These are phyloP conservation scores for Talaromyces sp. DNA, from an alignment of 2,329 filamentous ascomycete species.

Conservation along the genomic window DNA sequence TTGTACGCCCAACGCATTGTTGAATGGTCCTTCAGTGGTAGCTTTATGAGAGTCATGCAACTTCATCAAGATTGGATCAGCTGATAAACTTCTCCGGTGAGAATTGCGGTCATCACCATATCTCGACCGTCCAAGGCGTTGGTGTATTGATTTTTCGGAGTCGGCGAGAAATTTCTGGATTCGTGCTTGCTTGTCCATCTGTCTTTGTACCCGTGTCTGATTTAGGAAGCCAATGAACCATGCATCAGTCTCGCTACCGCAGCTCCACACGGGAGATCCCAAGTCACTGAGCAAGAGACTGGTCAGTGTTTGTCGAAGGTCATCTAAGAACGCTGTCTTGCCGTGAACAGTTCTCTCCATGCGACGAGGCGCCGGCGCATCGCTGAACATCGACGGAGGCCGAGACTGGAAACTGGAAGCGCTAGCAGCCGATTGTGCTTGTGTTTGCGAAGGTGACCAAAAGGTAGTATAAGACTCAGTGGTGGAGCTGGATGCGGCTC, in stretches of 20 bases:
- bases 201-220: conserved; percentile 43
- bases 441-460: conserved; percentile 80
- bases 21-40: neutral
- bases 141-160: conserved; percentile 31
- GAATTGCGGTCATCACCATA: conserved; percentile 17
- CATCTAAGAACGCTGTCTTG: conserved; percentile 72
- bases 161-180: conserved; percentile 39
- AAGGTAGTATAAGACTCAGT: conserved; percentile 76
- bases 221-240: conserved; percentile 65
- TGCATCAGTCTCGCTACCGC: conserved; percentile 84
- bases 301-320: conserved; percentile 73
- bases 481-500: conserved; percentile 65
- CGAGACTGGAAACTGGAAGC: conserved; percentile 54
- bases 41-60: neutral
- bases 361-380: conserved; percentile 32
- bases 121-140: conserved; percentile 24
- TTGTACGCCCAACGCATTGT: conserved; percentile 24
- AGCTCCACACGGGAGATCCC: conserved; percentile 78
- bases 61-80: conserved; percentile 23
- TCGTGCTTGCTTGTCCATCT: conserved; percentile 39
- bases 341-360: conserved; percentile 53
- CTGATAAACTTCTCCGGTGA: conserved; percentile 35
- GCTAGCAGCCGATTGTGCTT: conserved; percentile 60
- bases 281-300: conserved; percentile 86
- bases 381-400: conserved; percentile 42